Evolutionary conservation across 2,329 filamentous ascomycete genomes (phyloP), one percentile per base, ranked within the genome.

Genomic region (Fusarium sp.): DNA sequence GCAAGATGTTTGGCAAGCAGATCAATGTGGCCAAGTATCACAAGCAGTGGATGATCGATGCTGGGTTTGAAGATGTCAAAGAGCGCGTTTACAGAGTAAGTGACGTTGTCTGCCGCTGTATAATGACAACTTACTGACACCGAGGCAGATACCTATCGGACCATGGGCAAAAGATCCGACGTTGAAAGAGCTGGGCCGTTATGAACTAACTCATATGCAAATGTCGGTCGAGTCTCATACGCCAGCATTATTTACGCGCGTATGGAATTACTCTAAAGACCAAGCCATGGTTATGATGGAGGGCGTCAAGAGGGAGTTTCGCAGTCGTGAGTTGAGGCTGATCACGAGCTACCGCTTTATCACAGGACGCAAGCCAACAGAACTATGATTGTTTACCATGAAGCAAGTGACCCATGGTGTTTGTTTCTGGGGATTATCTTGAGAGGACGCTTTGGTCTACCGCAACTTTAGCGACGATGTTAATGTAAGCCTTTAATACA

Each of bases 291-390:
- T 79, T 2, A 69, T 86, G 45, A 81, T 84, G 64, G 78, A 84
- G 45, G 85, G 86, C 13, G 81, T 83, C 13, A 85, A 86, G 65
- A 82, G 81, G 55, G 82, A 85, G 68, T 87, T 73, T n/a, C 55
- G 71, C 9, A 63, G 63, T 28, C 60, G 63, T 22, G 58, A 73
- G 3, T 43, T 73, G 28, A 59, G 70, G 8, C 15, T 73, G 18
- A 72, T 72, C 20, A 72, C 71, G 8, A 69, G 52, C 10, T 73
- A 73, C 44, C 68, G 68, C n/a, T 73, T 73, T 28, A 57, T 73
- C n/a, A 69, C 51, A 0, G 71, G 71, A 0, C 54, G 62, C 2
- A 72, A 61, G n/a, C 71, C 59, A 1, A 36, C 24, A 2, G 17
- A 40, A 22, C 28, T 31, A 31, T 31, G 5, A 31, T 31, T 4